phyloP scores from a whole-genome alignment of 75 land plant species.

The Azolla pinnata region DNA sequence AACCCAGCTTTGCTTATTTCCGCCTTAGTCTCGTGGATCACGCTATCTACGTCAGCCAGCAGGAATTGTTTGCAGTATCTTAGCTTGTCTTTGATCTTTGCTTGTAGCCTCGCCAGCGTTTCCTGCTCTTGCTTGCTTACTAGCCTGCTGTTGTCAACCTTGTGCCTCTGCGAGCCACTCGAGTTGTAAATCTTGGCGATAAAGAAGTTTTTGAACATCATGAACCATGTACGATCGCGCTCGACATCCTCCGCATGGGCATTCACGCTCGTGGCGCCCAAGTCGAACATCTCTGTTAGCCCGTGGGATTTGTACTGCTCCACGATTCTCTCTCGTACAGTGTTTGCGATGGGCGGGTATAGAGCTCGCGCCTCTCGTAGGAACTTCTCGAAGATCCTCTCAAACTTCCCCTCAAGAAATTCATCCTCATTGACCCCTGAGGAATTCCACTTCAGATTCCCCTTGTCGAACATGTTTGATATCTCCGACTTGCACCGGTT shows the following conservation, averaged over 20 bases:
- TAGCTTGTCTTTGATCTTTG: background rate
- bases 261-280: background rate
- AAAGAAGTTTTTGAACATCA: background rate
- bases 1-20: background rate
- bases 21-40: background rate
- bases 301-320: background rate
- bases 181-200: background rate
- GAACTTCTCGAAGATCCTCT: slow-evolving; percentile 1
- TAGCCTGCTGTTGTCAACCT: no score
- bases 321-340: background rate
- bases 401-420: background rate
- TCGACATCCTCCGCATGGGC: background rate
- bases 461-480: background rate
- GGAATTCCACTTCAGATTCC: background rate
- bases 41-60: background rate
- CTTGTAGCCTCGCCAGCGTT: background rate
- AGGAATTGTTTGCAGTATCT: background rate
- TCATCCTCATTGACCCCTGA: background rate
- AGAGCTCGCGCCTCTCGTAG: background rate
- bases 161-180: background rate
- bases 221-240: background rate
- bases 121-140: background rate
- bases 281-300: background rate
- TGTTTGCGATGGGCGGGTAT: background rate
- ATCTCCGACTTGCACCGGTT: background rate